Evolutionary conservation across 176 grass and related monocot species (phyloP).

Genomic region (Raddia distichophylla): DNA sequence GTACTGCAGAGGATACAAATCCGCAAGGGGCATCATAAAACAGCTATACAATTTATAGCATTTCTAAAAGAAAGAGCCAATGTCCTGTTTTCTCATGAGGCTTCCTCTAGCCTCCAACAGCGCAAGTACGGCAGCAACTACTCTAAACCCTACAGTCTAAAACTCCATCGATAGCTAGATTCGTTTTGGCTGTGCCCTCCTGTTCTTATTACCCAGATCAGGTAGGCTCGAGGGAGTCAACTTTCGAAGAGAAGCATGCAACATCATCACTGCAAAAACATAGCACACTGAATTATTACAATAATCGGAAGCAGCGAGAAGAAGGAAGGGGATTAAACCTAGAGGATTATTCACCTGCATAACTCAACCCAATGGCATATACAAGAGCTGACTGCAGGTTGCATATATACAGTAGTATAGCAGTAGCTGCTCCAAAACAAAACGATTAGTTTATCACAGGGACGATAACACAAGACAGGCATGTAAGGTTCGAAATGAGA

Average conservation of each 20-base stretch:
- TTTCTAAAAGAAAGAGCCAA: background rate
- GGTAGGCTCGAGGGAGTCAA: slow-evolving; percentile 73
- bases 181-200: slow-evolving; percentile 52
- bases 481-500: background rate
- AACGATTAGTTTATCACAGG: slow-evolving; percentile 16
- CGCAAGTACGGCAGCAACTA: background rate
- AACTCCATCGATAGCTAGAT: slow-evolving; percentile 27
- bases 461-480: background rate
- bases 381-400: slow-evolving; percentile 74
- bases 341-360: slow-evolving; percentile 55
- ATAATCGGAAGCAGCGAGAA: background rate
- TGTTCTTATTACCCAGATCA: slow-evolving; percentile 40
- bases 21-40: background rate
- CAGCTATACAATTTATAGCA: background rate
- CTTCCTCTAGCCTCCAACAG: background rate
- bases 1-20: too few relatives aligned
- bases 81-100: background rate
- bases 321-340: background rate
- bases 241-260: slow-evolving; percentile 84
- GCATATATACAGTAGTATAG: slow-evolving; percentile 67
- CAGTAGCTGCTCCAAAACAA: slow-evolving; percentile 51
- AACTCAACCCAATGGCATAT: slow-evolving; percentile 73
- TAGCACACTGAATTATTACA: background rate
- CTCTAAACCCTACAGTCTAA: background rate
- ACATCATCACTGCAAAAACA: slow-evolving; percentile 72